Conservation (phyloP, 441 rosid genomes). For the Flueggea neowawraea region DNA sequence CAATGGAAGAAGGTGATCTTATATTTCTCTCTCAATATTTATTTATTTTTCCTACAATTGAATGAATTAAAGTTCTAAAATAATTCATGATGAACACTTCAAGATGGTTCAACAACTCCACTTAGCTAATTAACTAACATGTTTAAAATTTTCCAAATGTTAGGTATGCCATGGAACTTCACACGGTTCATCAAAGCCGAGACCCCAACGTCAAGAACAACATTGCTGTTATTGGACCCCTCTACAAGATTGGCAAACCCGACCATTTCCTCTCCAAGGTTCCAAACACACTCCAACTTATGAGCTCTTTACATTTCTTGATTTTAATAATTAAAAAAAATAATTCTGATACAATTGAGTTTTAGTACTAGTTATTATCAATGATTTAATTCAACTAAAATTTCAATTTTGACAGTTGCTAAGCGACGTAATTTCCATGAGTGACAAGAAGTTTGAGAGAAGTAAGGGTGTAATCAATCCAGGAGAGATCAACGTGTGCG, state of each 20-base stretch:
- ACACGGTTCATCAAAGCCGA: slow-evolving; percentile 51
- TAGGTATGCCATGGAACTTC: slow-evolving; percentile 67
- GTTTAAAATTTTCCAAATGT: too few species aligned
- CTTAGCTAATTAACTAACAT: too few species aligned
- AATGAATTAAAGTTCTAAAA: too few species aligned
- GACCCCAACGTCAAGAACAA: slow-evolving; percentile 34
- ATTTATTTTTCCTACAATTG: background rate
- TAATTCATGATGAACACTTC: too few species aligned
- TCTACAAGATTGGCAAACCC: slow-evolving; percentile 51
- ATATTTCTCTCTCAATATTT: background rate
- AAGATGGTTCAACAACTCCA: too few species aligned
- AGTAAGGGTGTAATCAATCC: slow-evolving; percentile 41
- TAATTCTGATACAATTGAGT: too few species aligned
- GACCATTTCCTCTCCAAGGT: slow-evolving; percentile 58
- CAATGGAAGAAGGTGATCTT: slow-evolving; percentile 50
- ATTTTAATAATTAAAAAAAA: too few species aligned
- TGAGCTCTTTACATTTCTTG: too few species aligned
- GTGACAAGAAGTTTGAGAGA: slow-evolving; percentile 23
- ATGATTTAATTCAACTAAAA: too few species aligned
- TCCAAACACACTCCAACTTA: too few species aligned
- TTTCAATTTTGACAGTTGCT: slow-evolving; percentile 23
- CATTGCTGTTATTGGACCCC: slow-evolving; percentile 39
- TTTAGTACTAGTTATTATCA: too few species aligned
- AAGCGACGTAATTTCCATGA: slow-evolving; percentile 17
- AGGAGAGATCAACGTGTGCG: slow-evolving; percentile 22